Conservation (phyloP, 140 eudicot species). For the Erigeron philadelphicus region DNA sequence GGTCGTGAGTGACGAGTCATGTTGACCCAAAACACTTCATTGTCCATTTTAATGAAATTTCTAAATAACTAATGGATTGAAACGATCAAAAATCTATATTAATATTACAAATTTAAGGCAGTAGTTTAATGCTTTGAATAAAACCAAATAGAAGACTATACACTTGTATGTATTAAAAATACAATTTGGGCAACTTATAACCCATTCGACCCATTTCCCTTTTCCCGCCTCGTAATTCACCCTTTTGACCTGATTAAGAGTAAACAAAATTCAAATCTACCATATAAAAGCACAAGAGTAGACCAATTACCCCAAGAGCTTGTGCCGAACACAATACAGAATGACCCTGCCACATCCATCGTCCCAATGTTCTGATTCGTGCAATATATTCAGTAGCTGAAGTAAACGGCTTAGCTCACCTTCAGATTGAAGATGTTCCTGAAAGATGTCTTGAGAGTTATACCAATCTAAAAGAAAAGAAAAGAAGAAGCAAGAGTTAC, state of each 20-base stretch:
- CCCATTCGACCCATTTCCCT: slow-evolving; percentile 9
- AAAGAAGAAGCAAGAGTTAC: slow-evolving; percentile 2
- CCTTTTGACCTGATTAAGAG: not conserved
- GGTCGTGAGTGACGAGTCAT: not conserved
- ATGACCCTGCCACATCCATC: slow-evolving; percentile 72
- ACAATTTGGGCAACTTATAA: slow-evolving; percentile 11
- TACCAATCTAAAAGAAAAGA: slow-evolving; percentile 7
- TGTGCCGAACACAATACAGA: slow-evolving; percentile 58
- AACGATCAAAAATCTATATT: not conserved
- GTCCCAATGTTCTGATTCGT: slow-evolving; percentile 50
- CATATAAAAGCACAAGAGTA: slow-evolving; percentile 1
- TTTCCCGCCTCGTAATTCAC: not conserved
- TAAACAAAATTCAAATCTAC: not conserved
- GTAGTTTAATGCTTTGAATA: not conserved
- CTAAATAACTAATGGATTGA: not conserved
- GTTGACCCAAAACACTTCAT: slow-evolving; percentile 3
- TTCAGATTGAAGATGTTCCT: slow-evolving; percentile 68
- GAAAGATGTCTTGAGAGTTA: slow-evolving; percentile 5
- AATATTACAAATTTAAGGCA: not conserved
- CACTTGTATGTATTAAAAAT: not conserved
- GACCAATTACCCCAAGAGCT: slow-evolving; percentile 48
- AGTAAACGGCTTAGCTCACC: slow-evolving; percentile 55
- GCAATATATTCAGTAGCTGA: slow-evolving; percentile 51
- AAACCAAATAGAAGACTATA: not conserved
- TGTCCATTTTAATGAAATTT: not conserved